Evolutionary conservation across 768 basidiomycete genomes (phyloP).

Genomic region (Podaxis pistillaris): DNA sequence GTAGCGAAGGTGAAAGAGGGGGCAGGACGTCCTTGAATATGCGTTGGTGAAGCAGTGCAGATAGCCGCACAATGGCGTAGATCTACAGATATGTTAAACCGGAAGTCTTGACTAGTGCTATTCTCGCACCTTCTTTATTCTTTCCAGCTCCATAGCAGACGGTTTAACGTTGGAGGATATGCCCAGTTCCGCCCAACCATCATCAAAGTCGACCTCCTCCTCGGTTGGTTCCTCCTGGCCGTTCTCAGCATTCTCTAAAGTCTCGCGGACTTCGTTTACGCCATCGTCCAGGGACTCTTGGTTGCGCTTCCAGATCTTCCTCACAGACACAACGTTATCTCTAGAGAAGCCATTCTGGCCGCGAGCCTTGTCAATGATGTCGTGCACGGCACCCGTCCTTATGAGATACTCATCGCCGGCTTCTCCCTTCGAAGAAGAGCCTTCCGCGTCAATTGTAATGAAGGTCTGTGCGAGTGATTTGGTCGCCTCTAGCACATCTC

Average conservation of each 20-base stretch:
- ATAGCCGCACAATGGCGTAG: slow-evolving; percentile 58
- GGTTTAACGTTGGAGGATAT: slow-evolving; percentile 45
- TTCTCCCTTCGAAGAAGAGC: not conserved
- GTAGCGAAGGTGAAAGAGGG: slow-evolving; percentile 15
- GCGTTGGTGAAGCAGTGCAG: slow-evolving; percentile 60
- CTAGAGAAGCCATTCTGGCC: slow-evolving; percentile 46
- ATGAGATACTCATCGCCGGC: slow-evolving; percentile 48
- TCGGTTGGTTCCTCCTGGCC: slow-evolving; percentile 25
- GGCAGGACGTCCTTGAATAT: slow-evolving; percentile 52
- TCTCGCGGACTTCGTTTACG: slow-evolving; percentile 50
- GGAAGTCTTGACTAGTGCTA: not conserved
- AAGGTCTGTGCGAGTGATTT: slow-evolving; percentile 43
- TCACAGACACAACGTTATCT: slow-evolving; percentile 58
- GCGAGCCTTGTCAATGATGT: slow-evolving; percentile 52
- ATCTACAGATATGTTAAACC: slow-evolving; percentile 37
- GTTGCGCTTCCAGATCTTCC: slow-evolving; percentile 48
- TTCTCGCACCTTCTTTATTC: slow-evolving; percentile 53
- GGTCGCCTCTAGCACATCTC: slow-evolving; percentile 43
- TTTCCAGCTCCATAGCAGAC: slow-evolving; percentile 47
- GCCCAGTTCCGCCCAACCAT: slow-evolving; percentile 69
- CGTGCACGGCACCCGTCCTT: slow-evolving; percentile 59
- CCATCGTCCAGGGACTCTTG: slow-evolving; percentile 61
- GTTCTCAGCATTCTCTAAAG: slow-evolving; percentile 43
- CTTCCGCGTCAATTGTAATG: slow-evolving; percentile 19
- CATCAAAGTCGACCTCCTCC: slow-evolving; percentile 37